Evolutionary conservation across 352 stramenopile genomes (phyloP), one percentile per base, ranked within the genome.

Genomic region (Globisporangium paddicum): DNA sequence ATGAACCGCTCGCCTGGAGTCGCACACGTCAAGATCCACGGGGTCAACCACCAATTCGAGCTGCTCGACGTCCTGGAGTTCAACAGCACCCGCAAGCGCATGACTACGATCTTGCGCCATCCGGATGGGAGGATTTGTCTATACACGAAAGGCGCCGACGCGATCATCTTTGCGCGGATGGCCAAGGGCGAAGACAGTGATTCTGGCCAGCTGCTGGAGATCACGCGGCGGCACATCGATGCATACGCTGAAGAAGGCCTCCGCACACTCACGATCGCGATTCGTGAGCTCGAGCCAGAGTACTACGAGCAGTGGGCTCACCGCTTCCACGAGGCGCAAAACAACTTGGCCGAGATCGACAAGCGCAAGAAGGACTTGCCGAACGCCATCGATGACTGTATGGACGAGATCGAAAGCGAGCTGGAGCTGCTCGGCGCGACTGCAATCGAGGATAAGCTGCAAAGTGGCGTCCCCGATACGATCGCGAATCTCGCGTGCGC

Each of bases 401-500:
- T 93, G 83, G 79, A 81, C 41, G 82, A 93, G 55, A 80, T 97
- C 21, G 90, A 97, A 63, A 72, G 63, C 10, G 68, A 94, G 26
- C 66, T 97, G 38, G 74, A 82, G 25, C 76, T 97, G 5, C 73
- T 97, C 8, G 93, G 93, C 6, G 87, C 92, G 0, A 98, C 89
- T 3, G 93, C 90, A 21, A 98, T 98, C 52, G 93, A 98, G 68
- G 93, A 98, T 65, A 94, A 96, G 58, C 72, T 98, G 16, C 93
- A 98, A 63, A 73, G 86, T 48, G 93, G 89, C 28, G 93, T 98
- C 0, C 87, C 87, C 0, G 80, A 96, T 32, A 78, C 88, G 30
- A 96, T 98, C 13, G 80, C 79, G 9, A 82, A 90, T 41, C 71
- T 98, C 7, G 75, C 82, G 0, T 72, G 64, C 11, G 93, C 90